Evolutionary conservation across 1,284 basidiomycete species (phyloP), one percentile per base, ranked within the genome.

Genomic region (Fistulinella cinereoalba): DNA sequence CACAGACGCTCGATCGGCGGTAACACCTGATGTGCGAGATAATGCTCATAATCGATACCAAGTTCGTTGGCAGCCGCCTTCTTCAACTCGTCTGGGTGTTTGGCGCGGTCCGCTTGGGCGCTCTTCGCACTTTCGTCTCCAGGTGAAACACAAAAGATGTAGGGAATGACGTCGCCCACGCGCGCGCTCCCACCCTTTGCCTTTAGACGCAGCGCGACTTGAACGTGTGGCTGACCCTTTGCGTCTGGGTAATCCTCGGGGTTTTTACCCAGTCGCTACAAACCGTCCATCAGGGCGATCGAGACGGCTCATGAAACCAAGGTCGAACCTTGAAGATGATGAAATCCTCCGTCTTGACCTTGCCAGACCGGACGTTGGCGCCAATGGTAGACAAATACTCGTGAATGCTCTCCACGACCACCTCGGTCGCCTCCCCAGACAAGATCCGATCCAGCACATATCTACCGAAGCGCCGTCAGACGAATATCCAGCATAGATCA

Each of bases 171-270:
- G 66, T 98, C 95, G 41, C 96, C 94, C 4, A 79, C 81, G 31
- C 87, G 83, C 1, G 92, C 88, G 16, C 81, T 82, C 5, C 80
- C 81, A 25, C 94, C 93, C 55, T 83, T 87, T 2, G 83, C 78
- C 69, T 95, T 96, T 85, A 97, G 85, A 24, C 92, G 80, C 48
- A 97, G 71, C 0, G 96, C 96, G 12, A 99, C 97, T 60, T 97
- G 94, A 1, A 99, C 97, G 61, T 99, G 97, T 1, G 96, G 96
- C 59, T 96, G 94, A 34, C 79, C 83, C 70, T 97, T 97, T 21
- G 83, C 89, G 62, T 98, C 95, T 0, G 95, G 94, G 61, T 98
- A 99, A 62, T 96, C 95, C 61, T 95, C 88, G 0, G 93, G 94
- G 55, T 92, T 90, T 74, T 96, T 97, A 22, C 94, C 91, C 40